These are phyloP conservation scores for Boletus sp. DNA, from an alignment of 1,284 basidiomycete genomes.

Conservation along the genomic window DNA sequence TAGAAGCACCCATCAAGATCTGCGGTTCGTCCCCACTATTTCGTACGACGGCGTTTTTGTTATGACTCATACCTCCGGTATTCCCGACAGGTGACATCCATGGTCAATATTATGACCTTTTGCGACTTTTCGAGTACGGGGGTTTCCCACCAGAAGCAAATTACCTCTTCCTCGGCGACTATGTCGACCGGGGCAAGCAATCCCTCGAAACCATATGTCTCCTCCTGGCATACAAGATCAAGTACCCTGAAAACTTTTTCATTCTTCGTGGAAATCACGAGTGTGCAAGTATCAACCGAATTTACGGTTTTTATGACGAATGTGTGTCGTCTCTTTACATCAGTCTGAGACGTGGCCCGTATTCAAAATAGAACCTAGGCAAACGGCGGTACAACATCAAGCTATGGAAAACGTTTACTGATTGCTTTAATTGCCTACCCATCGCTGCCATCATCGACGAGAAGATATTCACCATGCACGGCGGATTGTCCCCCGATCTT, in stretches of 20 bases:
- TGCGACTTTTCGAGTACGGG: slow-evolving; percentile 92
- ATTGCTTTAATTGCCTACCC: slow-evolving; percentile 94
- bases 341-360: neutral
- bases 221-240: slow-evolving; percentile 93
- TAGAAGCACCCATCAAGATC: slow-evolving; percentile 96
- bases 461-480: slow-evolving; percentile 96
- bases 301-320: slow-evolving; percentile 97
- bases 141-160: slow-evolving; percentile 96
- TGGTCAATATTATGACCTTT: slow-evolving; percentile 92
- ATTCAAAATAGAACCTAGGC: slow-evolving; percentile 47
- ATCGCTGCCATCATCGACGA: slow-evolving; percentile 97
- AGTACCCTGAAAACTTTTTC: slow-evolving; percentile 98
- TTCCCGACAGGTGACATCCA: slow-evolving; percentile 78
- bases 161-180: slow-evolving; percentile 94
- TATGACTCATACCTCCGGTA: slow-evolving; percentile 19
- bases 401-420: slow-evolving; percentile 96
- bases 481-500: slow-evolving; percentile 90
- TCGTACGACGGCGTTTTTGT: slow-evolving; percentile 1
- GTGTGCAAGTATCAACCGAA: slow-evolving; percentile 92
- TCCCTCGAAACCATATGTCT: slow-evolving; percentile 91
- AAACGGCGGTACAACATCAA: slow-evolving; percentile 98
- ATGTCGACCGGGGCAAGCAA: slow-evolving; percentile 94
- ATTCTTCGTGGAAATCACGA: slow-evolving; percentile 93
- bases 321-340: slow-evolving; percentile 50
- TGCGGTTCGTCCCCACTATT: slow-evolving; percentile 65